phyloP scores from a whole-genome alignment of 2,329 filamentous ascomycete genomes.

The Neopestalotiopsis sp. region DNA sequence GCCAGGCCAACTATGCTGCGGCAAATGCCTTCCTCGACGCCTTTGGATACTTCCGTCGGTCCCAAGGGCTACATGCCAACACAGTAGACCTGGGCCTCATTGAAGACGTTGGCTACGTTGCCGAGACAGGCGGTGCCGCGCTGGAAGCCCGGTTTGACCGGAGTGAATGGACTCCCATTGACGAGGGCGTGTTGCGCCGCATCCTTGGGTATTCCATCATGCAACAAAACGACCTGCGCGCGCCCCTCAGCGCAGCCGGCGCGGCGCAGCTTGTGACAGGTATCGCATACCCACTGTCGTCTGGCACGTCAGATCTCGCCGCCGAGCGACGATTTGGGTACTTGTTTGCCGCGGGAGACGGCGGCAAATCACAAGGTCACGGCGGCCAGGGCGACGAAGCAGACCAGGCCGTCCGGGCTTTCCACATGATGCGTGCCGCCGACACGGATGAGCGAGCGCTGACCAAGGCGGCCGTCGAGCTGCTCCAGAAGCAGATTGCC shows the following conservation, averaged over 20 bases:
- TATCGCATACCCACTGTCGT: neutral
- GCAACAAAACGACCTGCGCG: constrained; percentile 6
- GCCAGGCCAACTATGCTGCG: constrained; percentile 37
- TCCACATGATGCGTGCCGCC: neutral
- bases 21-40: constrained; percentile 38
- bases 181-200: neutral
- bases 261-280: neutral
- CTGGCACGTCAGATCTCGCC: neutral
- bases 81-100: constrained; percentile 21
- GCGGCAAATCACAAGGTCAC: too few species aligned
- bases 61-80: constrained; percentile 15
- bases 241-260: neutral
- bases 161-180: neutral
- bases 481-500: neutral
- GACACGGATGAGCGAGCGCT: neutral
- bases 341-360: neutral
- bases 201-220: constrained; percentile 2
- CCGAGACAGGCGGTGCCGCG: neutral
- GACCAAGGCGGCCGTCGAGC: neutral
- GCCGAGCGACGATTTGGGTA: neutral
- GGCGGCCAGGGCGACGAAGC: too few species aligned
- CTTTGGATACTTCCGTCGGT: constrained; percentile 21
- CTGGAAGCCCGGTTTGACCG: neutral
- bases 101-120: constrained; percentile 21
- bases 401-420: too few species aligned